Evolutionary conservation across 495 filamentous ascomycete genomes (phyloP), one percentile per base, ranked within the genome.

Genomic region (Barbatosphaeria neglecta): DNA sequence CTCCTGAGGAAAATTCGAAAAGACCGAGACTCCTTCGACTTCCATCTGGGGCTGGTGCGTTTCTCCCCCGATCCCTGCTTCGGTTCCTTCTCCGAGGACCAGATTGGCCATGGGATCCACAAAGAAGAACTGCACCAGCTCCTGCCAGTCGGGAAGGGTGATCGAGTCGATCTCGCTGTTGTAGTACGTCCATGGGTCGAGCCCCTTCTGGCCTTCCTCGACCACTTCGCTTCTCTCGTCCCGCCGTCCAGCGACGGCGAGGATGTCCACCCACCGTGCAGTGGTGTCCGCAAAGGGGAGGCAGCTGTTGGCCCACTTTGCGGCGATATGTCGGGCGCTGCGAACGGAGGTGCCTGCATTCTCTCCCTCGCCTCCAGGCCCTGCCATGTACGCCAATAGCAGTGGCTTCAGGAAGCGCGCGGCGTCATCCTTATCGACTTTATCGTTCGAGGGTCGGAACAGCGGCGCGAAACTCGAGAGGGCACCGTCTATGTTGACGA

Each of bases 291-390:
- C 70, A 50, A 83, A 96, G 2, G 82, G 80, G 10, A 98, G 69
- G 54, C 87, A 94, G n/a, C 84, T 73, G 54, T 96, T 96, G 3
- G 88, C 84, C 70, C 89, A 96, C 20, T 88, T 82, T 4, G 92
- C 77, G n/a, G 84, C 83, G 17, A 84, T 78, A 63, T 87, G 90
- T 7, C 86, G 80, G 41, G 83, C 81, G 44, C 79, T 83, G 46
- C 87, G 70, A 7, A 77, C 69, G 11, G n/a, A n/a, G n/a, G n/a
- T n/a, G n/a, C n/a, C n/a, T n/a, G n/a, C n/a, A n/a, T n/a, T n/a
- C n/a, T 76, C 56, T 17, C 56, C 60, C 39, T 70, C 66, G 39
- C 75, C 77, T 33, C 77, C 68, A 20, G 73, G 50, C 37, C 75
- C 58, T 40, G 60, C 66, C 81, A 89, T 88, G 47, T 86, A 79